phyloP scores from a whole-genome alignment of 352 stramenopile genomes.

The Globisporangium ultimum region DNA sequence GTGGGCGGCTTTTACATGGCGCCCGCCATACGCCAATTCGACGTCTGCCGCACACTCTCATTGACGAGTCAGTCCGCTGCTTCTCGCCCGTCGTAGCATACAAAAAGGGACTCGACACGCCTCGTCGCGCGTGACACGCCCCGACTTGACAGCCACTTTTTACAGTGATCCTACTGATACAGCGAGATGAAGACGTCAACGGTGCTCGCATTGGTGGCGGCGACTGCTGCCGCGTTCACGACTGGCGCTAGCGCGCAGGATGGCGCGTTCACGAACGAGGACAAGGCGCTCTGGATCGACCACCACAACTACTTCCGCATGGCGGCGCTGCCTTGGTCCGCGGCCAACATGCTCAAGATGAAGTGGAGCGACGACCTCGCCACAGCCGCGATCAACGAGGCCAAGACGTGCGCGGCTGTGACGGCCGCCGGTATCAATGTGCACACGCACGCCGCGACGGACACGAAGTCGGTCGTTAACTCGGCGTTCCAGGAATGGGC shows the following conservation, averaged over 20 bases:
- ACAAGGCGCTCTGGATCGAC: constrained; percentile 69
- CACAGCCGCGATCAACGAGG: constrained; percentile 29
- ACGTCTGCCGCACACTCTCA: background rate
- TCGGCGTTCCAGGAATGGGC: constrained; percentile 58
- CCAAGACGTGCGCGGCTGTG: constrained; percentile 32
- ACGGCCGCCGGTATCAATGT: constrained; percentile 41
- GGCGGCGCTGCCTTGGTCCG: constrained; percentile 59
- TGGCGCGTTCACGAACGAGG: constrained; percentile 20
- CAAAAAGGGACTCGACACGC: too few species aligned
- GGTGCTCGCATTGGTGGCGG: constrained; percentile 3
- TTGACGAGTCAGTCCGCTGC: background rate
- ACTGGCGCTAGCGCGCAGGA: constrained; percentile 11
- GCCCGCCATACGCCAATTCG: background rate
- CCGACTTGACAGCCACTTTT: too few species aligned
- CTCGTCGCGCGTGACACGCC: too few species aligned
- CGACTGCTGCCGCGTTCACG: background rate
- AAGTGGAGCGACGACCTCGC: constrained; percentile 53
- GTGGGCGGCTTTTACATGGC: background rate
- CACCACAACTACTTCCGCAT: constrained; percentile 80
- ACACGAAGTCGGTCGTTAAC: constrained; percentile 33
- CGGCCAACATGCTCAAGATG: constrained; percentile 64
- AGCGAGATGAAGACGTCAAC: constrained; percentile 15
- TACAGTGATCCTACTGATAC: too few species aligned
- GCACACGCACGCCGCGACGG: constrained; percentile 30
- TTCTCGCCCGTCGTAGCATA: too few species aligned